A percentile compares a stretch with the other conserved stretches of the same genome.
phyloP scores from a whole-genome alignment of 1,284 basidiomycete species.

The Austroboletus olivaceoglutinosus region DNA sequence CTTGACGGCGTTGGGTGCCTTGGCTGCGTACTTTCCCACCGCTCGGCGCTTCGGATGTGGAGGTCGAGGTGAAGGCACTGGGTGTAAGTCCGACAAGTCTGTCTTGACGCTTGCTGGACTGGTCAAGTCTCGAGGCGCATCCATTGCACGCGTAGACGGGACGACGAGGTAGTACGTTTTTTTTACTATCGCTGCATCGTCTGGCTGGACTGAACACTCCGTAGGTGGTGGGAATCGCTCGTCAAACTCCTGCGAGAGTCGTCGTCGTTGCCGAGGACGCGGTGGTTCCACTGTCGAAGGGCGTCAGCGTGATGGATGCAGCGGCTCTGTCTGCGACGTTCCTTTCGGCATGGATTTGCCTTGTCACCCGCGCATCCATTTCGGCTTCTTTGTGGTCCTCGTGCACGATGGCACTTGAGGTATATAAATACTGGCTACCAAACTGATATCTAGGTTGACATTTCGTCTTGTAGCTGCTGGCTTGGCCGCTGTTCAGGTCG shows the following conservation, averaged over 20 bases:
- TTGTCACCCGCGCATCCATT: constrained; percentile 19
- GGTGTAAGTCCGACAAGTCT: no score
- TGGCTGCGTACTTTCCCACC: constrained; percentile 21
- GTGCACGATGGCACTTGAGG: constrained; percentile 30
- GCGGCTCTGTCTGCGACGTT: constrained; percentile 21
- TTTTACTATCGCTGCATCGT: no score
- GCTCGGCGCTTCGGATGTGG: no score
- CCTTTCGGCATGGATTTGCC: constrained; percentile 29
- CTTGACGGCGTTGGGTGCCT: constrained; percentile 7
- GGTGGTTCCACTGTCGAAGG: no score
- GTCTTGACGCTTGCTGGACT: no score
- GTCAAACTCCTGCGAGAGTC: constrained; percentile 11
- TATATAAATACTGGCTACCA: background rate
- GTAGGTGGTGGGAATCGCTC: constrained; percentile 13
- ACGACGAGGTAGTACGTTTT: no score
- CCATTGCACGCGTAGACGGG: no score
- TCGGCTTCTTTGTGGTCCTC: constrained; percentile 23
- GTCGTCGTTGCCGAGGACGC: constrained; percentile 14
- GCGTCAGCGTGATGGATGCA: constrained; percentile 14
- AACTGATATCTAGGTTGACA: constrained; percentile 6
- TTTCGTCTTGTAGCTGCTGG: constrained; percentile 13
- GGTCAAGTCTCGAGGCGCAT: no score
- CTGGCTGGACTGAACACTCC: no score
- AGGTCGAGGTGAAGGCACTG: no score
- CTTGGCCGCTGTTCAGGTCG: constrained; percentile 21